Evolutionary conservation across 2,329 filamentous ascomycete genomes (phyloP), one percentile per base, ranked within the genome.

Genomic region (Paracorniculantispora psalliotae): DNA sequence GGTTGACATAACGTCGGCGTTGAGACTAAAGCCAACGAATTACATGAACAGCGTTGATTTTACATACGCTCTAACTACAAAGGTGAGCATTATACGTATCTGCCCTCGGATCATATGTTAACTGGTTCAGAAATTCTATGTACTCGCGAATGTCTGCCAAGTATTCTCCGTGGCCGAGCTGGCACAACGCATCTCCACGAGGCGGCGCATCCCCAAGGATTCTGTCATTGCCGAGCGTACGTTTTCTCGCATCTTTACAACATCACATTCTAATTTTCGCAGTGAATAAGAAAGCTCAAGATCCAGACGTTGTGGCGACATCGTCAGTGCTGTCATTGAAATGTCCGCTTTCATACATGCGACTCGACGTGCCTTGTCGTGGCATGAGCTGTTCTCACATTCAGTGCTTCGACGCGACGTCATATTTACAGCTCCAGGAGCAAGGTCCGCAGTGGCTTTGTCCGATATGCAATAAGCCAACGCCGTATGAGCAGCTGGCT

Each of bases 401-500:
- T 26, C 91, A 96, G 69, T 99, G 94, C 71, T 99, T 97, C 66
- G 94, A 99, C 71, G 93, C 90, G 3, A 88, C 85, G 3, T 96
- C 91, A 2, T 99, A 97, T 70, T 80, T 99, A 21, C 91, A 96
- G 67, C 77, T 99, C 28, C 93, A 97, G 71, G 92, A 97, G 71
- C 94, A 99, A 76, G 93, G 91, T 0, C 94, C 94, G 0, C 96
- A 94, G 19, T 99, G 94, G 94, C 81, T 86, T n/a, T 99, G 94
- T 68, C 94, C 94, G 0, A 88, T 97, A 23, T 99, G 94, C 77
- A 93, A 88, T 73, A 96, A 92, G 68, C 75, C 84, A 0, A 87
- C 92, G 1, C 85, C 87, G 0, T 99, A 91, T 71, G 89, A 93
- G 53, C 86, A 84, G 50, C 77, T 99, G 25, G 91, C 91, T 12